Base-by-base conservation (phyloP, 805 yeast genomes). In the Saccharomycopsis capsularis region DNA sequence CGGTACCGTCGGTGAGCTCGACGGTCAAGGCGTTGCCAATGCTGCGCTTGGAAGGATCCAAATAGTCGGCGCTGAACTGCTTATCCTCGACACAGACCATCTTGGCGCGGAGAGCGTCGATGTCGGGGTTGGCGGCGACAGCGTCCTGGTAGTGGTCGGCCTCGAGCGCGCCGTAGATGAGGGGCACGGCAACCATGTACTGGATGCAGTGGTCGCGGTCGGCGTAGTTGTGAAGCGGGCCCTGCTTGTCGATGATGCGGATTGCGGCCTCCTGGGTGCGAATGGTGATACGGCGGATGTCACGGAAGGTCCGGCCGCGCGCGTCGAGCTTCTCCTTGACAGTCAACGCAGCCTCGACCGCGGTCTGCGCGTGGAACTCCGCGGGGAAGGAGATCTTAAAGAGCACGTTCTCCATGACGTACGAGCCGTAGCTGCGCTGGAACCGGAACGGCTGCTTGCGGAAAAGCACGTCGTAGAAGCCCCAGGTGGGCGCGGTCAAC, bases 181-280 rank as follows among this genome's bases (percentile, higher is more conserved):
- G 62, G 30, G 82, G 81, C 30, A 77, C 58, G 18, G 83, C 82
- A 42, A 71, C 70, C 82, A 78, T 78, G 63, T 78, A 78, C 59
- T 78, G 83, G 54, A 78, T 77, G 62, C 82, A 78, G 60, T 78
- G 83, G 56, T 78, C 83, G 55, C 83, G 69, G 61, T 78, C 83
- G 19, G 83, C 83, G 58, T 78, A 78, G 65, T 78, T 78, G 65
- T 77, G 69, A 46, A 78, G 62, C 15, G 82, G 81, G 6, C 83
- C 83, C 52, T 63, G 64, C 63, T 78, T 78, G 61, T 78, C 80
- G 52, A 78, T 78, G 60, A 78, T 78, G 55, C 79, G 65, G 66
- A 76, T 67, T 11, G 80, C 82, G 23, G 83, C 81, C 51, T 76
- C 79, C 62, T 78, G 83, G 40, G 82, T 77, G 56, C 75, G 69